A percentile compares a stretch with the other conserved stretches of the same genome.
These are phyloP conservation scores for Saturnispora serradocipensis DNA, from an alignment of 805 yeast genomes.

Conservation along the genomic window DNA sequence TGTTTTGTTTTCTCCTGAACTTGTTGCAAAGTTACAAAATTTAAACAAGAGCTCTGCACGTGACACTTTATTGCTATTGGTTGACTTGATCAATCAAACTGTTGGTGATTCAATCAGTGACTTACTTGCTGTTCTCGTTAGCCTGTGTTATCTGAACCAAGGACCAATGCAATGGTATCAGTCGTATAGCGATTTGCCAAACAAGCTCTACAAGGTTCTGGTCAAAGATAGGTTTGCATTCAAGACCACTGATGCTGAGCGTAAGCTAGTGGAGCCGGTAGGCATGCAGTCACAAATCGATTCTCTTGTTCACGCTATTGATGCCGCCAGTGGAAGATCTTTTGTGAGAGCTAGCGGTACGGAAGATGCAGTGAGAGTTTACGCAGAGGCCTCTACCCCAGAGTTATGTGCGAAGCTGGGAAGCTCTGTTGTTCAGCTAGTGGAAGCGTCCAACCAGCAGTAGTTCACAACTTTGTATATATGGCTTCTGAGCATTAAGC, in stretches of 20 bases:
- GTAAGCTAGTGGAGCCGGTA: conserved; percentile 63
- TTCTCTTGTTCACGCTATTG: conserved; percentile 38
- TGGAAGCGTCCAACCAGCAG: not conserved
- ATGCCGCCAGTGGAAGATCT: conserved; percentile 50
- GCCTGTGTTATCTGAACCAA: conserved; percentile 37
- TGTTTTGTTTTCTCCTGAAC: conserved; percentile 61
- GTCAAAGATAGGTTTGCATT: conserved; percentile 77
- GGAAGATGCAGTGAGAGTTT: conserved; percentile 93
- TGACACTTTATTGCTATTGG: conserved; percentile 47
- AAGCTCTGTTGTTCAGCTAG: conserved; percentile 22
- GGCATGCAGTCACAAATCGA: conserved; percentile 76
- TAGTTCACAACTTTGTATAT: not conserved
- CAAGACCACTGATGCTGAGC: conserved; percentile 84
- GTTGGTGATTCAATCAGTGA: conserved; percentile 99
- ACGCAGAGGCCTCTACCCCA: conserved; percentile 70
- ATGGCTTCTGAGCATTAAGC: conserved; percentile 3
- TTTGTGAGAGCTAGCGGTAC: conserved; percentile 97
- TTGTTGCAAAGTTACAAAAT: conserved; percentile 32
- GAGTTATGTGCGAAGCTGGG: conserved; percentile 41
- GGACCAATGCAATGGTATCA: conserved; percentile 65
- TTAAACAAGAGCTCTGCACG: conserved; percentile 31
- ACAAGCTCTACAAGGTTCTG: conserved; percentile 66
- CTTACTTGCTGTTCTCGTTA: conserved; percentile 63
- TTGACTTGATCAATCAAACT: conserved; percentile 81
- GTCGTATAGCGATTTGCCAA: conserved; percentile 79